Percentiles rank a stretch among this genome's conserved stretches.
These are phyloP conservation scores for Fragilaria radians DNA, from an alignment of 108 stramenopile species.

Conservation along the genomic window DNA sequence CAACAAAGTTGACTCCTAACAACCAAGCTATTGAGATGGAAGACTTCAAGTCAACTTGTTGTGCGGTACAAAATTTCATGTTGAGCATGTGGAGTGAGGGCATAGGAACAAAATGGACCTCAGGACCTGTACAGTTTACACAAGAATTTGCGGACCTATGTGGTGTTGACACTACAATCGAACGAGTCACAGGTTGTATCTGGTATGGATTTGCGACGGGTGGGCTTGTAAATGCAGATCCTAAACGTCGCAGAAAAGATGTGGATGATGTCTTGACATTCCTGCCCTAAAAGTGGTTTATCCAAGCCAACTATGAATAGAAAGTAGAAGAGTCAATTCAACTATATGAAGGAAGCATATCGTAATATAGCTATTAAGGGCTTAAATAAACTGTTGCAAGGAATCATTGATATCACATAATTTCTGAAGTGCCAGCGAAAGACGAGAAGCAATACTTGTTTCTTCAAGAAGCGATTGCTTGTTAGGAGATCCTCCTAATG, in stretches of 20 bases:
- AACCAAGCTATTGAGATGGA: slow-evolving; percentile 12
- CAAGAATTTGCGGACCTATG: slow-evolving; percentile 54
- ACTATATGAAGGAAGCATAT: too few relatives aligned
- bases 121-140: slow-evolving; percentile 55
- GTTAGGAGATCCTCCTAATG: neutral
- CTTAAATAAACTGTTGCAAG: too few relatives aligned
- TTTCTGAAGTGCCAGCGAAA: neutral
- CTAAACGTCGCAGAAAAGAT: slow-evolving; percentile 41
- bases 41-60: slow-evolving; percentile 50
- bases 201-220: slow-evolving; percentile 73
- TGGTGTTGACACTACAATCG: slow-evolving; percentile 48
- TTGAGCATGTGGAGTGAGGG: slow-evolving; percentile 65
- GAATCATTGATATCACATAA: neutral
- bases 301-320: too few relatives aligned
- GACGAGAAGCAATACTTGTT: neutral
- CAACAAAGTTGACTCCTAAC: slow-evolving; percentile 12
- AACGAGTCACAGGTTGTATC: slow-evolving; percentile 49
- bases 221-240: slow-evolving; percentile 39
- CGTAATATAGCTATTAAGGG: too few relatives aligned
- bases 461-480: neutral
- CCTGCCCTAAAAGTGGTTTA: too few relatives aligned
- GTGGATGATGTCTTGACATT: slow-evolving; percentile 59
- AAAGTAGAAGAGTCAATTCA: too few relatives aligned
- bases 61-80: slow-evolving; percentile 66
- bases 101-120: slow-evolving; percentile 68